Evolutionary conservation across 192 early-diverging fungal genomes (phyloP).

Genomic region (Phlyctochytrium bullatum): DNA sequence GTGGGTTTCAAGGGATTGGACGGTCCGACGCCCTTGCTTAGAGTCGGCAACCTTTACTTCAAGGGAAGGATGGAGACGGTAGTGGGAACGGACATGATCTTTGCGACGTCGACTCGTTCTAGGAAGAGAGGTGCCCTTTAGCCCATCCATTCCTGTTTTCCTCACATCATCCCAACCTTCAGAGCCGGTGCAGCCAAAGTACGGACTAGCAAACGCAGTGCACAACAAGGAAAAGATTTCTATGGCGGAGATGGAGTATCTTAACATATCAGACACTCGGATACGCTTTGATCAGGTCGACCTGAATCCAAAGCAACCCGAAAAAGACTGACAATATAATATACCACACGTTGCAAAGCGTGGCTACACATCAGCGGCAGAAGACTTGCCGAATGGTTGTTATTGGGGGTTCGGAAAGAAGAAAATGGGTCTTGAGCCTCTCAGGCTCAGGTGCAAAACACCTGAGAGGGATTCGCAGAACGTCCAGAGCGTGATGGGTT

Average conservation of each 20-base stretch:
- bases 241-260: slow-evolving; percentile 2
- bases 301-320: not conserved
- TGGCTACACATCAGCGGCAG: too few species aligned
- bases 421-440: too few species aligned
- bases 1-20: slow-evolving; percentile 16
- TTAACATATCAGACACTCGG: slow-evolving; percentile 13
- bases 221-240: not conserved
- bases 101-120: slow-evolving; percentile 16
- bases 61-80: slow-evolving; percentile 12
- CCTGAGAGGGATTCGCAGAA: too few species aligned
- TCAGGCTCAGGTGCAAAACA: too few species aligned
- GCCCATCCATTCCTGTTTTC: not conserved
- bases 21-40: slow-evolving; percentile 6
- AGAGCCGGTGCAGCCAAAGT: slow-evolving; percentile 4
- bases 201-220: slow-evolving; percentile 15
- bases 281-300: slow-evolving; percentile 4
- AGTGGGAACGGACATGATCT: slow-evolving; percentile 16
- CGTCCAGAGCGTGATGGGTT: too few species aligned
- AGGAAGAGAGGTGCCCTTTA: not conserved
- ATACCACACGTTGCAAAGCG: too few species aligned
- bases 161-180: not conserved
- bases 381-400: too few species aligned
- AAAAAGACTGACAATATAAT: too few species aligned
- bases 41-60: slow-evolving; percentile 20
- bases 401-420: too few species aligned